Conservation (phyloP, 371 early-diverging fungal species). For the Mortierella sp. region DNA sequence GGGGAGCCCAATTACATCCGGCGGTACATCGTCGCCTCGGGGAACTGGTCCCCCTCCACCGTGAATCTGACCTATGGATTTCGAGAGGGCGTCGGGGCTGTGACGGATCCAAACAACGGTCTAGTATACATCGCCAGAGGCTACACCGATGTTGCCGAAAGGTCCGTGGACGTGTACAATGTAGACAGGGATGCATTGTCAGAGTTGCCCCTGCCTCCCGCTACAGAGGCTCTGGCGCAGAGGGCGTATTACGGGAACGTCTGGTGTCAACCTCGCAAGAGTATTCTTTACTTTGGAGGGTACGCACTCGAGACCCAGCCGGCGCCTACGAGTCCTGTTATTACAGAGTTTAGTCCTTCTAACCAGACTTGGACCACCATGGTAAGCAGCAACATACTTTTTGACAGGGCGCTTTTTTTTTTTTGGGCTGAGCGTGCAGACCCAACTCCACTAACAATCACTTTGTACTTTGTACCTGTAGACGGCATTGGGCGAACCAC, state of each 20-base stretch:
- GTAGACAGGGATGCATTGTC: not conserved
- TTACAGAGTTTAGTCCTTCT: not conserved
- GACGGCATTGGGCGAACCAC: not conserved
- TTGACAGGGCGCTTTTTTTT: not conserved
- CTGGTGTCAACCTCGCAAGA: not conserved
- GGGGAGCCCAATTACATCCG: not conserved
- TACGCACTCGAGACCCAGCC: not conserved
- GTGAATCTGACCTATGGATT: not conserved
- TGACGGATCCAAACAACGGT: not conserved
- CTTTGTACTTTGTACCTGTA: not conserved
- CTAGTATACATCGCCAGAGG: not conserved
- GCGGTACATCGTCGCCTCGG: not conserved
- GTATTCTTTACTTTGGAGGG: slow-evolving; percentile 7
- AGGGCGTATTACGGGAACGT: not conserved
- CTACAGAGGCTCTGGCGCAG: not conserved
- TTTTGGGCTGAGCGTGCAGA: too few species aligned
- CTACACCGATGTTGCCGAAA: not conserved
- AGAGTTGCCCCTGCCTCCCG: not conserved
- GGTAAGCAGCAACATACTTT: not conserved
- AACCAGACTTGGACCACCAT: not conserved
- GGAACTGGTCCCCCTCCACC: not conserved
- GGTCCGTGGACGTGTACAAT: not conserved
- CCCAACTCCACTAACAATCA: too few species aligned
- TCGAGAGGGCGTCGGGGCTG: not conserved
- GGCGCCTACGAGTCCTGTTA: not conserved